These are phyloP conservation scores for Pleurotus eryngii DNA, from an alignment of 768 basidiomycete species.

Conservation along the genomic window DNA sequence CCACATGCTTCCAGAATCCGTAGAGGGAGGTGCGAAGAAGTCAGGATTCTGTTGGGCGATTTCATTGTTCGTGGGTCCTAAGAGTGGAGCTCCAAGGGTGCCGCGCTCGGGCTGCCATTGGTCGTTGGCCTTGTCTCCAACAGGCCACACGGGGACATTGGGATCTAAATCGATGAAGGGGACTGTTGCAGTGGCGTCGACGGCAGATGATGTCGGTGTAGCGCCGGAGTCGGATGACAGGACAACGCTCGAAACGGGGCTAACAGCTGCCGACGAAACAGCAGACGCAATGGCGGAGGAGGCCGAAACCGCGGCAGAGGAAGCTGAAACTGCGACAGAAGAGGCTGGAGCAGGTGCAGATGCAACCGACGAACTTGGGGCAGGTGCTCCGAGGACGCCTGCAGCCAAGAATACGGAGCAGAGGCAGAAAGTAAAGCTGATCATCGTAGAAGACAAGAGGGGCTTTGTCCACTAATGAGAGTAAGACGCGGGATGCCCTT, in stretches of 20 bases:
- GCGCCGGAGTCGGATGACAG: conserved; percentile 3
- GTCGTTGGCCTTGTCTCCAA: conserved; percentile 20
- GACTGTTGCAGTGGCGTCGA: conserved; percentile 38
- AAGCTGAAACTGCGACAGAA: conserved; percentile 12
- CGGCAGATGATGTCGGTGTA: conserved; percentile 17
- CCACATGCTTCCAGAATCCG: conserved; percentile 41
- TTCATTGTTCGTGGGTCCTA: conserved; percentile 38
- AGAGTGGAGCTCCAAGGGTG: conserved; percentile 34
- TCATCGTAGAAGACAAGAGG: conserved; percentile 24
- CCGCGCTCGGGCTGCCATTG: conserved; percentile 32
- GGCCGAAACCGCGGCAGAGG: conserved; percentile 15
- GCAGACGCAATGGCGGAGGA: conserved; percentile 11
- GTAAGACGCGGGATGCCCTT: conserved; percentile 1
- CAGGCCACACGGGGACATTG: conserved; percentile 37
- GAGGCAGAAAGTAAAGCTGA: conserved; percentile 31
- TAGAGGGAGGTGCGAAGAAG: conserved; percentile 40
- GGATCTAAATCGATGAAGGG: conserved; percentile 39
- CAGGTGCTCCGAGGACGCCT: conserved; percentile 22
- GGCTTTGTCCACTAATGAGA: conserved; percentile 1
- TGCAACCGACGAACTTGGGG: conserved; percentile 18
- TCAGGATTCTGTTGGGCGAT: conserved; percentile 44
- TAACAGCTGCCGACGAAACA: conserved; percentile 15
- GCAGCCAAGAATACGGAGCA: conserved; percentile 31
- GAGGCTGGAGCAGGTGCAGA: conserved; percentile 12
- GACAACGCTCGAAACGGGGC: background rate